Base-by-base conservation (phyloP, 495 filamentous ascomycete genomes). In the Penicillium mononematosum region DNA sequence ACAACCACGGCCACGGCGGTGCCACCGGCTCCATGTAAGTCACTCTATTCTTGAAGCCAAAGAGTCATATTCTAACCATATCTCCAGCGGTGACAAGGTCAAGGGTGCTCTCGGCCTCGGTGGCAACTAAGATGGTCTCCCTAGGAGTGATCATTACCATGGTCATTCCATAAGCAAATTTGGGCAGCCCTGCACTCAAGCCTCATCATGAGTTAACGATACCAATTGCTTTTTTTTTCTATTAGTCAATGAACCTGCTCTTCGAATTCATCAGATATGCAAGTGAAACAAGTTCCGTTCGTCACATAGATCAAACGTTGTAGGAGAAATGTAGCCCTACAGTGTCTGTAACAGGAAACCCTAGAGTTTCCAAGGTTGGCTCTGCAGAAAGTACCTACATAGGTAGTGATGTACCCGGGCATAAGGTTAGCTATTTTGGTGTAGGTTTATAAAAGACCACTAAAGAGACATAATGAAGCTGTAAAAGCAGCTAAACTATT, bases 41-140 rank as follows among this genome's bases (percentile, higher is more conserved):
- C 32, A 34, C 34, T 11, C 8, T 11, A 1, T 16, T 2, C 16
- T 7, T 17, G 19, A 3, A n/a, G 5, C 2, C 27, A 20, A 22
- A 48, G 29, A 9, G 24, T 3, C 29, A 27, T 16, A 20, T 27
- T 25, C 66, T 70, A 34, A 74, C 50, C 29, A 50, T 42, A 17
- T 16, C 8, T 53, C 25, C 22, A 80, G 77, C 64, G 70, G 77
- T 22, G 79, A 85, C 70, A 84, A 86, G 80, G 64, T 80, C 68
- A 86, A 86, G 82, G 63, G 75, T 56, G 73, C 79, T 41, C 65
- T 85, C 31, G 83, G 83, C 49, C 53, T 84, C 60, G 78, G 71
- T 47, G 70, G 77, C 66, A 76, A 80, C 61, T 75, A 82, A 58
- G 48, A 24, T 52, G 27, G n/a, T 24, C 19, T 34, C 31, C 32